Conservation (phyloP, 2,329 filamentous ascomycete species). For the Botrytis tulipae region DNA sequence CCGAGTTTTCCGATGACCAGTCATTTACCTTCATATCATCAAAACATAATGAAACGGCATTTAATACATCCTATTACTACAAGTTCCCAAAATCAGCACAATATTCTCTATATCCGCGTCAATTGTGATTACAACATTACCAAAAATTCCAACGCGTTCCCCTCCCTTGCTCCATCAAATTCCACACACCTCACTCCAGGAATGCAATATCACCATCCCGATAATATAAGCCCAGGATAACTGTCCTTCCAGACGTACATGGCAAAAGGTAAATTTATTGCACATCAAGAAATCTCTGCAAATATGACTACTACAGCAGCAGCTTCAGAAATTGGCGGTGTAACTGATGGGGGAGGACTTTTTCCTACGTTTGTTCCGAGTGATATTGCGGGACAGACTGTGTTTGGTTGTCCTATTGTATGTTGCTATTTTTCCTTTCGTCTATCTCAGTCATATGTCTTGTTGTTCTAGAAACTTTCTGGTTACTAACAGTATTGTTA, state of each 20-base stretch:
- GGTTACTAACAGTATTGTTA: background rate
- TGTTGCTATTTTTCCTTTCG: background rate
- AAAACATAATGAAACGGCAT: background rate
- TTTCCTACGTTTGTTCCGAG: slow-evolving; percentile 11
- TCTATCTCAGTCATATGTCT: no score
- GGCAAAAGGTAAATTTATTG: background rate
- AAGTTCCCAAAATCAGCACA: background rate
- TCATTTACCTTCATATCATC: background rate
- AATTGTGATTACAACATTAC: background rate
- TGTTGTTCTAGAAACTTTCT: background rate
- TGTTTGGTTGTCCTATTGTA: slow-evolving; percentile 18
- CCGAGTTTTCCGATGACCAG: background rate
- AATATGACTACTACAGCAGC: background rate
- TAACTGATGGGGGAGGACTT: slow-evolving; percentile 7
- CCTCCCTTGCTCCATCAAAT: slow-evolving; percentile 8
- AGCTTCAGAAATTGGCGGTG: background rate
- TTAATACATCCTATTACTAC: background rate
- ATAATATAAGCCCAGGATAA: background rate
- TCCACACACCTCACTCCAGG: background rate
- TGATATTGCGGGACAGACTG: slow-evolving; percentile 3
- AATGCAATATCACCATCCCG: background rate
- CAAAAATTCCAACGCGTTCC: background rate
- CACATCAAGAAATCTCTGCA: background rate
- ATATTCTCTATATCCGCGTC: no score
- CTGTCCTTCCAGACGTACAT: background rate